phyloP scores from a whole-genome alignment of 495 filamentous ascomycete species.

The Geoglossum glabrum region DNA sequence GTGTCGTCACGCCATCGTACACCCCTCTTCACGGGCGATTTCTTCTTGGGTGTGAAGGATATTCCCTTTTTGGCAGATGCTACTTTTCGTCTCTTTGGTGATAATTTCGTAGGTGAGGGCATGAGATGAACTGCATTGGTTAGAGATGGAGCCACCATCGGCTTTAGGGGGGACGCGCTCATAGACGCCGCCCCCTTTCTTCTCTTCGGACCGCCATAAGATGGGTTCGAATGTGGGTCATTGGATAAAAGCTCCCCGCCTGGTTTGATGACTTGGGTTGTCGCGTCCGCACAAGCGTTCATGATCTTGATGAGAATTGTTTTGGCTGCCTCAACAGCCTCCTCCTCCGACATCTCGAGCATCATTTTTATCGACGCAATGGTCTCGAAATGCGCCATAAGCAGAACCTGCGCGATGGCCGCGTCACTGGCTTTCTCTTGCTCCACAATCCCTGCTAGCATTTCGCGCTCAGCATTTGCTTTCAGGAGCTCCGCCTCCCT shows the following conservation, averaged over 20 bases:
- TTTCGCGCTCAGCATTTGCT: constrained; percentile 64
- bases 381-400: constrained; percentile 82
- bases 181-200: constrained; percentile 35
- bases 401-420: constrained; percentile 54
- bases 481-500: constrained; percentile 73
- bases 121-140: constrained; percentile 22
- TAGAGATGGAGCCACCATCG: constrained; percentile 20
- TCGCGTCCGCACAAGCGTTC: constrained; percentile 46
- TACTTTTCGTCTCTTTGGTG: constrained; percentile 60
- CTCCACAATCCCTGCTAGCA: constrained; percentile 54
- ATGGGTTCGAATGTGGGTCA: constrained; percentile 38
- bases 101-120: constrained; percentile 42
- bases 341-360: constrained; percentile 56
- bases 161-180: constrained; percentile 20
- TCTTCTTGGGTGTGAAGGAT: constrained; percentile 65
- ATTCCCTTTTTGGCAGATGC: constrained; percentile 53
- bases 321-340: constrained; percentile 64
- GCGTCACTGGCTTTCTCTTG: constrained; percentile 68
- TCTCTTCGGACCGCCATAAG: constrained; percentile 47
- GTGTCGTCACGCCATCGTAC: constrained; percentile 92
- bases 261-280: constrained; percentile 73
- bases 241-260: constrained; percentile 51
- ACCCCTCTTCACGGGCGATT: constrained; percentile 41
- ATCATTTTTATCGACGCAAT: constrained; percentile 63
- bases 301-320: constrained; percentile 61